Conservation (phyloP, 495 filamentous ascomycete genomes). For the Penicillium ochrochloron region DNA sequence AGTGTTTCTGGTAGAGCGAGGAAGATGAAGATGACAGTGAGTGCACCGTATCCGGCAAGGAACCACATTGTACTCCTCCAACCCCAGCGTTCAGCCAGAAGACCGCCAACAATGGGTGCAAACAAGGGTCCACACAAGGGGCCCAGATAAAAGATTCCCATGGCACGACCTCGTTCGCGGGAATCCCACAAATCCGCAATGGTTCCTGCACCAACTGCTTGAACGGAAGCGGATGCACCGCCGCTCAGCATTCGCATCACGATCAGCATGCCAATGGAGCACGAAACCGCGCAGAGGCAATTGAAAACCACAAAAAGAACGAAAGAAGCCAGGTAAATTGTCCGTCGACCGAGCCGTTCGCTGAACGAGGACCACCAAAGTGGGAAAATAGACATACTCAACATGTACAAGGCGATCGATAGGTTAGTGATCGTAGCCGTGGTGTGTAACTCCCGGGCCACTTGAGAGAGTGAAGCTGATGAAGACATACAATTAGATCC, state of each 20-base stretch:
- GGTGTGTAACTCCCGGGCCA: conserved; percentile 66
- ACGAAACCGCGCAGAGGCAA: conserved; percentile 70
- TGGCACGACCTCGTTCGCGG: conserved; percentile 79
- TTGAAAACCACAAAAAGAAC: conserved; percentile 79
- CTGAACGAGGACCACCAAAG: conserved; percentile 96
- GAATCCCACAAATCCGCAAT: conserved; percentile 92
- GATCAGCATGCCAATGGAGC: conserved; percentile 82
- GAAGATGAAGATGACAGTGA: conserved; percentile 63
- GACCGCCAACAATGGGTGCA: conserved; percentile 86
- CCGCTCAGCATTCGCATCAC: conserved; percentile 82
- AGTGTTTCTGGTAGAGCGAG: conserved; percentile 76
- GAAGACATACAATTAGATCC: not conserved
- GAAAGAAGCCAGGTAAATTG: conserved; percentile 86
- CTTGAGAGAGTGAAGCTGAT: conserved; percentile 71
- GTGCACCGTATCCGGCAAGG: conserved; percentile 73
- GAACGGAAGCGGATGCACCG: conserved; percentile 84
- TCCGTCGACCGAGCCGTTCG: conserved; percentile 79
- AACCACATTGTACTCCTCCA: conserved; percentile 94
- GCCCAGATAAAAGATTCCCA: conserved; percentile 92
- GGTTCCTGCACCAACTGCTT: conserved; percentile 90
- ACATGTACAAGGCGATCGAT: conserved; percentile 86
- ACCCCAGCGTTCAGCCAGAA: conserved; percentile 67
- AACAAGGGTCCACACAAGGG: conserved; percentile 86
- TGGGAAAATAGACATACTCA: conserved; percentile 87
- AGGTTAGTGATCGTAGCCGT: conserved; percentile 78